These are phyloP conservation scores for Penicillium riverlandense DNA, from an alignment of 495 filamentous ascomycete genomes.

Conservation along the genomic window DNA sequence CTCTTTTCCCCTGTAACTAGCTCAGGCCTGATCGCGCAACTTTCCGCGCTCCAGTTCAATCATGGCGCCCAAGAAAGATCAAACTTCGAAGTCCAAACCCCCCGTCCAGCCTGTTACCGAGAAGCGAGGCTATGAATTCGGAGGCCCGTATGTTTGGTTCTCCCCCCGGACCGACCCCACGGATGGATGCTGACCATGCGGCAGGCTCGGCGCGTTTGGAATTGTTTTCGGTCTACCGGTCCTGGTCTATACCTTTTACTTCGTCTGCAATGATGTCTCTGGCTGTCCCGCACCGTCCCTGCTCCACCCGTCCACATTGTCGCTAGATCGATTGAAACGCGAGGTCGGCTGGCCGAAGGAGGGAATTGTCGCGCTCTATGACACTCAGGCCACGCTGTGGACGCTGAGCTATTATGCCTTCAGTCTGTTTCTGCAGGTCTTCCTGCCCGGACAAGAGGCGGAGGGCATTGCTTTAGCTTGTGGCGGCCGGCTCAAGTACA, in stretches of 20 bases:
- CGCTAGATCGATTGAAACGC: conserved; percentile 60
- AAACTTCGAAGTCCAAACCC: conserved; percentile 1
- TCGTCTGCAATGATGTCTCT: conserved; percentile 85
- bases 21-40: no score
- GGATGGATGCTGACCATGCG: conserved; percentile 11
- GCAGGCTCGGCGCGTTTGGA: conserved; percentile 64
- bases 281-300: conserved; percentile 89
- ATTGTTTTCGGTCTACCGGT: conserved; percentile 73
- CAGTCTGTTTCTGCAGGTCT: conserved; percentile 63
- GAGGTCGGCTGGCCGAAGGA: conserved; percentile 74
- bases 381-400: conserved; percentile 51
- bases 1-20: no score
- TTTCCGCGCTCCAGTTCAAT: background rate
- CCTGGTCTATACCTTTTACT: conserved; percentile 65
- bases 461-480: conserved; percentile 63
- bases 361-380: conserved; percentile 56
- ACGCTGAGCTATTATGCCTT: conserved; percentile 74
- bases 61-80: conserved; percentile 25
- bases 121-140: conserved; percentile 70
- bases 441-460: conserved; percentile 69
- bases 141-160: conserved; percentile 66
- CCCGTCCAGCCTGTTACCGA: conserved; percentile 35
- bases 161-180: background rate
- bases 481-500: conserved; percentile 76
- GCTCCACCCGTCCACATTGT: conserved; percentile 64